Evolutionary conservation across 305 asterid species (phyloP).

Genomic region (Solanum chacoense): DNA sequence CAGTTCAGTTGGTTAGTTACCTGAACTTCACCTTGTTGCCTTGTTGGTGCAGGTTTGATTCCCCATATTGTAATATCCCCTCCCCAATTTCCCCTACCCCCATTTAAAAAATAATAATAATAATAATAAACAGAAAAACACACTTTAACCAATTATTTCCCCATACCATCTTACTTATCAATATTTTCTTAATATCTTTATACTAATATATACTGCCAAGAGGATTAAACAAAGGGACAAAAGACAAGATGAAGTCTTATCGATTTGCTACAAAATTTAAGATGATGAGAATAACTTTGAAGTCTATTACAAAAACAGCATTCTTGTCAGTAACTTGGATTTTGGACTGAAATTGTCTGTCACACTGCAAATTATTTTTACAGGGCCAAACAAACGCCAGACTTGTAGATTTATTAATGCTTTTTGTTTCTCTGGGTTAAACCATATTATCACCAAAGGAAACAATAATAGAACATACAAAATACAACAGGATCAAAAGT

Average conservation of each 20-base stretch:
- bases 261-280: neutral
- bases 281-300: neutral
- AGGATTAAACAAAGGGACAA: neutral
- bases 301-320: neutral
- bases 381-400: neutral
- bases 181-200: neutral
- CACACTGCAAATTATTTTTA: neutral
- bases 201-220: neutral
- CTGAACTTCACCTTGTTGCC: neutral
- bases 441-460: neutral
- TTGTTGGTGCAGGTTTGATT: neutral
- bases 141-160: neutral
- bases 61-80: neutral
- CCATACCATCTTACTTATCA: neutral
- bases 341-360: neutral
- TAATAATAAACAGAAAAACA: neutral
- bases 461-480: neutral
- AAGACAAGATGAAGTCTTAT: neutral
- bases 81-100: neutral
- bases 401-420: neutral
- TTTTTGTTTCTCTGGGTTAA: neutral
- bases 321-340: neutral
- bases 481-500: too few relatives aligned
- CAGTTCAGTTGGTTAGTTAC: neutral
- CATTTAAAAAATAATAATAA: too few relatives aligned